Evolutionary conservation across 805 yeast genomes (phyloP), one percentile per base, ranked within the genome.

Genomic region (Groenewaldozyma tartarivorans): DNA sequence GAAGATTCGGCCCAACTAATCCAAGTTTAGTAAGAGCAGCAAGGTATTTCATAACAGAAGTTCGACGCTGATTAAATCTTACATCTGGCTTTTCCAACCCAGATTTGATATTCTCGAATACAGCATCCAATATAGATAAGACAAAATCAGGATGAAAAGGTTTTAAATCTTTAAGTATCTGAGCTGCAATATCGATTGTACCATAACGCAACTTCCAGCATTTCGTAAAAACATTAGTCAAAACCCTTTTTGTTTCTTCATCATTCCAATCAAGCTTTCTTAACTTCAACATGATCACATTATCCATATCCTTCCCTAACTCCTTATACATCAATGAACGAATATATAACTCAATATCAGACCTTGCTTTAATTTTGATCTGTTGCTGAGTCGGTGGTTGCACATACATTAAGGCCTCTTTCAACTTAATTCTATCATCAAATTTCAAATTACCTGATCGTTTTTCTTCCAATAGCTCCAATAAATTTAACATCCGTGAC

Each of bases 31-130:
- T 71, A 20, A 86, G 54, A 42, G 76, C 81, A 0, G 77, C 72
- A 11, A 88, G 48, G 49, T 76, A 79, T 51, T 66, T 72, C 4
- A 75, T 69, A 40, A 78, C 74, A 0, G 92, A 69, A 44, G 82
- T 57, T 43, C 94, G 63, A 11, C 62, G 61, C 54, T 87, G 69
- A 50, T 79, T 80, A 38, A 62, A 57, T 41, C 75, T 66, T 52
- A 72, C 80, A 48, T 75, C 75, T 46, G 78, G 75, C 4, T 65
- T 48, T 52, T 86, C 95, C 44, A 86, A 59, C 0, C 86, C 92
- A 20, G 76, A 52, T 6, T 69, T 65, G 13, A 82, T 67, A n/a
- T 68, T 66, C 52, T 87, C 95, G 13, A 81, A 48, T 2, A 80
- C 40, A 13, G 71, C 63, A 56, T 88, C 95, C 38, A 84, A 60